Conservation (phyloP, 441 rosid species). For the Pelargonium cotyledonis region DNA sequence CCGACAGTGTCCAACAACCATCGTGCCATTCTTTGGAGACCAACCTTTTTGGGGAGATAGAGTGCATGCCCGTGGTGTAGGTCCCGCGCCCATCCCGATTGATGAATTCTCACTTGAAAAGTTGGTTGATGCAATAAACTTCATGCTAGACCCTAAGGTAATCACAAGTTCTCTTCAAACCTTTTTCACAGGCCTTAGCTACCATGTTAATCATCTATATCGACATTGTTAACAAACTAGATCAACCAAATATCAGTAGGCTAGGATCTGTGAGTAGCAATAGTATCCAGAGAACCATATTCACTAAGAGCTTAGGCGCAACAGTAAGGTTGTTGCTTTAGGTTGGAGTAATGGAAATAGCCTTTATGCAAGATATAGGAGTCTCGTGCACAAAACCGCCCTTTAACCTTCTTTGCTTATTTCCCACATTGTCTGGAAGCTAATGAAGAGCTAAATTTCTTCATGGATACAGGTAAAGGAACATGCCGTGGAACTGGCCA, state of each 20-base stretch:
- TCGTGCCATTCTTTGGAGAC: constrained; percentile 48
- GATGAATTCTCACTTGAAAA: constrained; percentile 36
- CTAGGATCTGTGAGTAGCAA: no score
- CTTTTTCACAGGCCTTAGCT: not conserved
- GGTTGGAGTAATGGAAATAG: not conserved
- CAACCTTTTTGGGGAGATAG: constrained; percentile 47
- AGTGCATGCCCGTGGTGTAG: constrained; percentile 38
- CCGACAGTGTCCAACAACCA: constrained; percentile 39
- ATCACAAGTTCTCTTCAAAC: not conserved
- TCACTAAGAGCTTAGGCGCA: no score
- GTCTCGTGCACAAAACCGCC: not conserved
- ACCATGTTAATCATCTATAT: not conserved
- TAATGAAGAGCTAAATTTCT: no score
- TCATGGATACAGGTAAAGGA: constrained; percentile 30
- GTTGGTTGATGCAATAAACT: constrained; percentile 33
- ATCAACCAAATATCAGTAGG: no score
- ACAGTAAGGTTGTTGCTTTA: no score
- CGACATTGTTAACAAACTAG: no score
- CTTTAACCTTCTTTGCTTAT: not conserved
- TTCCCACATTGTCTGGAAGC: not conserved
- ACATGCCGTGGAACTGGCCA: constrained; percentile 33
- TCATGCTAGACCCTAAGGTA: constrained; percentile 41
- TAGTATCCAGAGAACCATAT: no score
- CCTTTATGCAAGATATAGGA: not conserved
- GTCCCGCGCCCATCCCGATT: constrained; percentile 39